Conservation (phyloP, 2,329 filamentous ascomycete genomes). For the Shiraia sp. region DNA sequence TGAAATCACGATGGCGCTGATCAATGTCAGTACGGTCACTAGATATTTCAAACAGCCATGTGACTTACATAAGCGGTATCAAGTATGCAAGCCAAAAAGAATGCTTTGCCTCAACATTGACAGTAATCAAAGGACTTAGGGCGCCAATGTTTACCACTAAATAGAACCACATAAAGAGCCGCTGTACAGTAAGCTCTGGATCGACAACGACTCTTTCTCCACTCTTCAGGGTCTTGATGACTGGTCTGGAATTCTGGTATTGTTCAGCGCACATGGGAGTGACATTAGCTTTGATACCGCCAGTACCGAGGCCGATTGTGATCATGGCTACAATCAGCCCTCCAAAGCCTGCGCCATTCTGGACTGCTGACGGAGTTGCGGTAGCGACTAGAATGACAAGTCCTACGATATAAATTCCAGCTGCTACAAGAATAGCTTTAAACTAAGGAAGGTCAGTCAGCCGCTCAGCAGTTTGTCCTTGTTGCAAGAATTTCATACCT, state of each 20-base stretch:
- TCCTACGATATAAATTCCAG: constrained; percentile 10
- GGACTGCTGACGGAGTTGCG: constrained; percentile 5
- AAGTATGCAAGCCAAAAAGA: constrained; percentile 12
- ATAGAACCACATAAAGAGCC: constrained; percentile 13
- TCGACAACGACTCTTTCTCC: constrained; percentile 13
- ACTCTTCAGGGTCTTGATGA: constrained; percentile 3
- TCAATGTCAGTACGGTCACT: background rate
- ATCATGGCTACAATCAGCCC: constrained; percentile 10
- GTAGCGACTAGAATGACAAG: constrained; percentile 11
- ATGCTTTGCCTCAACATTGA: constrained; percentile 11
- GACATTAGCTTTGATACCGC: constrained; percentile 16
- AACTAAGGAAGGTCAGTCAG: background rate
- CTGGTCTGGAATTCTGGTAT: constrained; percentile 4
- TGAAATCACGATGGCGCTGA: constrained; percentile 7
- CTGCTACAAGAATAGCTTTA: constrained; percentile 6
- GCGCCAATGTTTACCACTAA: constrained; percentile 9
- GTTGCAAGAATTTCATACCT: background rate
- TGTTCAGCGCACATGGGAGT: constrained; percentile 13
- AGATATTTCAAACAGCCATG: background rate
- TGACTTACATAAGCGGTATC: constrained; percentile 7
- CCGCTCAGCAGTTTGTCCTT: too few relatives aligned
- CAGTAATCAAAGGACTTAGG: constrained; percentile 9
- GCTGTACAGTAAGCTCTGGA: constrained; percentile 11
- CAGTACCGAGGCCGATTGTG: constrained; percentile 12
- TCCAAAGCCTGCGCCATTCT: constrained; percentile 6